phyloP scores from a whole-genome alignment of 1,139 yeast genomes.

The Diutina mesorugosa region DNA sequence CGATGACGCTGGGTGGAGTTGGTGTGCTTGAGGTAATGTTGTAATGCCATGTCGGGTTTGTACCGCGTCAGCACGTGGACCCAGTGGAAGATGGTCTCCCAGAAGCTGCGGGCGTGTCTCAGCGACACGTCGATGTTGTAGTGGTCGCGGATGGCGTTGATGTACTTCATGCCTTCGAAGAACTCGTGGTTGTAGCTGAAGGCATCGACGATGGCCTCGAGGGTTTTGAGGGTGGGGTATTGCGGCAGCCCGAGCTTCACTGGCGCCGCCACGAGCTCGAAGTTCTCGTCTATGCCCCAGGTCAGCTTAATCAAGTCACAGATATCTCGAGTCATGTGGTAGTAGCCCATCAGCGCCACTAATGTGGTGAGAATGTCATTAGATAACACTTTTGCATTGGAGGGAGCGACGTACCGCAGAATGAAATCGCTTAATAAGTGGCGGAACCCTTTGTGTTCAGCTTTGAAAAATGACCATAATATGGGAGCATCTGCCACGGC shows the following conservation, averaged over 20 bases:
- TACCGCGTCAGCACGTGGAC: slow-evolving; percentile 1
- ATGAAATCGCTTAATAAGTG: not conserved
- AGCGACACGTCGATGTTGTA: not conserved
- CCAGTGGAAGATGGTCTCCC: not conserved
- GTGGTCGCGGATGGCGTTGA: not conserved
- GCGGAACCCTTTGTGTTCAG: not conserved
- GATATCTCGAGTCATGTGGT: not conserved
- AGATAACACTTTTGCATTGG: not conserved
- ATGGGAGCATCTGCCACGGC: not conserved
- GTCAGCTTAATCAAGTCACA: not conserved
- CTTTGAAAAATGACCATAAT: not conserved
- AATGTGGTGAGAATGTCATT: not conserved
- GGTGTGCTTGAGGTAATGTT: not conserved
- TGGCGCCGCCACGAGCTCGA: not conserved
- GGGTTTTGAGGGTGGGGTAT: not conserved
- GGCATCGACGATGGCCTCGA: not conserved
- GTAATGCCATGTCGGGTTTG: not conserved
- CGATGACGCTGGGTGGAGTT: not conserved
- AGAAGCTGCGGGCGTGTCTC: not conserved
- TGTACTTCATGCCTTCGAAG: not conserved
- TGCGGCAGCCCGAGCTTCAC: not conserved
- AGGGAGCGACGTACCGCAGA: not conserved
- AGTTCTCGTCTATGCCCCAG: not conserved
- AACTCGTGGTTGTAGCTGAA: not conserved
- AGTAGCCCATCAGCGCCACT: not conserved